A percentile compares a stretch with the other conserved stretches of the same genome.
phyloP scores from a whole-genome alignment of 1,284 basidiomycete species.

The Sutorius eximius region DNA sequence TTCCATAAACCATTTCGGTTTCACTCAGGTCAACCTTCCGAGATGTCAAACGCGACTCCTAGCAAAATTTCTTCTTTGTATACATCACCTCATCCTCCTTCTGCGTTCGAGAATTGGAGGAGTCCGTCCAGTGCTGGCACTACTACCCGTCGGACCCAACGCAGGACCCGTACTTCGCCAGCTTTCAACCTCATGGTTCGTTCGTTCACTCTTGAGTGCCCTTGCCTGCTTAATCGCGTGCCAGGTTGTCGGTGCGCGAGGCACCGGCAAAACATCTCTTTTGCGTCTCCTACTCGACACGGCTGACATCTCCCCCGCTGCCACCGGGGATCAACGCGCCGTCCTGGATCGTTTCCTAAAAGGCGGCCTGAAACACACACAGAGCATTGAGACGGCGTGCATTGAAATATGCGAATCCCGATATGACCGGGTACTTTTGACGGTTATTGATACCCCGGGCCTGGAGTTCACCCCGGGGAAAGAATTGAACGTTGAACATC shows the following conservation, averaged over 20 bases:
- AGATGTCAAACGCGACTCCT: slow-evolving; percentile 33
- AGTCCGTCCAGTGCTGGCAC: slow-evolving; percentile 39
- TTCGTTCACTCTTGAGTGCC: not conserved
- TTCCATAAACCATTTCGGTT: slow-evolving; percentile 77
- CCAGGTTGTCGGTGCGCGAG: slow-evolving; percentile 75
- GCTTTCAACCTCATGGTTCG: slow-evolving; percentile 82
- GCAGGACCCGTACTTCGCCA: slow-evolving; percentile 62
- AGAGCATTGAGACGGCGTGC: slow-evolving; percentile 60
- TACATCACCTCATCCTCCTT: slow-evolving; percentile 54
- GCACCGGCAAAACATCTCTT: slow-evolving; percentile 77
- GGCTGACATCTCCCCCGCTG: slow-evolving; percentile 70
- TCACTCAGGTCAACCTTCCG: slow-evolving; percentile 42
- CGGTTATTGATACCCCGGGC: slow-evolving; percentile 80
- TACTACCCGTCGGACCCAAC: slow-evolving; percentile 53
- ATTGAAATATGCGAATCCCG: slow-evolving; percentile 78
- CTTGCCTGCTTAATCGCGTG: slow-evolving; percentile 3
- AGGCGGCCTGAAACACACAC: slow-evolving; percentile 57
- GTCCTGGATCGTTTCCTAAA: slow-evolving; percentile 61
- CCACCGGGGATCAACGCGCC: slow-evolving; percentile 65
- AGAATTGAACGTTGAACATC: slow-evolving; percentile 73
- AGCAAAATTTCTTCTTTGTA: slow-evolving; percentile 67
- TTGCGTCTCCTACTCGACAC: slow-evolving; percentile 70
- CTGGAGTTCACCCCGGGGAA: slow-evolving; percentile 69
- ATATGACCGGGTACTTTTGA: slow-evolving; percentile 71
- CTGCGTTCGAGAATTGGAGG: slow-evolving; percentile 54